Percentiles rank a stretch among this genome's conserved stretches.
Conservation (phyloP, 2,329 filamentous ascomycete species). For the Cladophialophora exuberans region DNA sequence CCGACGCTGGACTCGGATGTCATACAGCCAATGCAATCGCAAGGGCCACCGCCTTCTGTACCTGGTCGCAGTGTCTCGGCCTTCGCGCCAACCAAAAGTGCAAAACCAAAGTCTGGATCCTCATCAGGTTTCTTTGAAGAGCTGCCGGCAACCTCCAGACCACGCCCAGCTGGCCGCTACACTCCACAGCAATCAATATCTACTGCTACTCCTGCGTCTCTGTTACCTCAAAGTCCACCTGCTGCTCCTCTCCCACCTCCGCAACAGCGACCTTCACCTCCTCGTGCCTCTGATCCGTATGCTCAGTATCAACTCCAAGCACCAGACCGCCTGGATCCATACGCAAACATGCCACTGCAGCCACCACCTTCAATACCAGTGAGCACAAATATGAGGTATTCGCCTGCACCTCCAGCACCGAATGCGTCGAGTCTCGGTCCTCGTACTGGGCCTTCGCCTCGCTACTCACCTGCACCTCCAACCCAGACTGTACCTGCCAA, state of each 20-base stretch:
- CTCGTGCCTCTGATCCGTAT: conserved; percentile 33
- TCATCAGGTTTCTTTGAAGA: conserved; percentile 74
- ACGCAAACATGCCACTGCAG: conserved; percentile 33
- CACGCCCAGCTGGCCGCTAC: conserved; percentile 59
- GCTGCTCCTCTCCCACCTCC: conserved; percentile 30
- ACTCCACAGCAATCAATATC: conserved; percentile 40
- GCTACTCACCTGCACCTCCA: conserved; percentile 53
- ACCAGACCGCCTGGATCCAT: conserved; percentile 40
- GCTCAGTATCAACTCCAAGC: conserved; percentile 38
- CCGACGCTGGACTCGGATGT: conserved; percentile 4
- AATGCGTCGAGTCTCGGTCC: conserved; percentile 38
- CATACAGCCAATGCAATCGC: conserved; percentile 18
- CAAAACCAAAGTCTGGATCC: conserved; percentile 27
- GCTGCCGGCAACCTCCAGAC: conserved; percentile 65
- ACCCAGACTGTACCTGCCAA: conserved; percentile 16
- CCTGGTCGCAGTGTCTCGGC: conserved; percentile 23
- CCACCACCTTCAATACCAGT: conserved; percentile 42
- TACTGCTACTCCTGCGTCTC: conserved; percentile 29
- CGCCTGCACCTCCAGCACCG: conserved; percentile 51
- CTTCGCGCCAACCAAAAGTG: conserved; percentile 14
- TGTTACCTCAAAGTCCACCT: conserved; percentile 32
- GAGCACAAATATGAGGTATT: conserved; percentile 45
- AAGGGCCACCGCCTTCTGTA: conserved; percentile 24
- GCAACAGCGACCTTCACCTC: conserved; percentile 37
- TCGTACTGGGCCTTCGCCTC: conserved; percentile 43